Conservation (phyloP, 495 filamentous ascomycete genomes). For the Wilcoxina mikolae region DNA sequence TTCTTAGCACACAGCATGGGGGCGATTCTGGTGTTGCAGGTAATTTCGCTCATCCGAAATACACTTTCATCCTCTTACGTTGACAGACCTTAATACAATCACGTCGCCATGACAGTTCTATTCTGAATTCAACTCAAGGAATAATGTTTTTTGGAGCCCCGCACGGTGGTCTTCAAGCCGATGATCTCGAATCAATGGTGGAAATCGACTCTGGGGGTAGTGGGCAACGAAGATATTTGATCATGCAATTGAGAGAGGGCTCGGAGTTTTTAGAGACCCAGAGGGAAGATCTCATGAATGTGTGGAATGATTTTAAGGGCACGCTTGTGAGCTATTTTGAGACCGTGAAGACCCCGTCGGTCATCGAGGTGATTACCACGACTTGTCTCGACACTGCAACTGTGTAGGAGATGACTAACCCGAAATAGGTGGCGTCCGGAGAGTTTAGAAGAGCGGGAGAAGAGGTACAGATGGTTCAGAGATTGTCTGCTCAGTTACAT, state of each 20-base stretch:
- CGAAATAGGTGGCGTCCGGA: neutral
- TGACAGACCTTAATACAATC: conserved; percentile 1
- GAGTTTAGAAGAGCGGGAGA: conserved; percentile 13
- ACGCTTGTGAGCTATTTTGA: conserved; percentile 22
- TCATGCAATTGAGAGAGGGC: conserved; percentile 2
- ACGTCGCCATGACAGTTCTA: neutral
- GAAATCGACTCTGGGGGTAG: neutral
- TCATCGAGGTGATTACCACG: neutral
- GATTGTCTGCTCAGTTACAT: conserved; percentile 16
- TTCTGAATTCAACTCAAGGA: conserved; percentile 10
- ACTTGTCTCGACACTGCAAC: too few relatives aligned
- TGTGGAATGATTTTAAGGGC: conserved; percentile 6
- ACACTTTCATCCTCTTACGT: neutral
- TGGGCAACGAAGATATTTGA: neutral
- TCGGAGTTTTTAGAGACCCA: conserved; percentile 9
- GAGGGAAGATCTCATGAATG: neutral
- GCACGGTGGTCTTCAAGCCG: conserved; percentile 14
- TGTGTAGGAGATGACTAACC: neutral
- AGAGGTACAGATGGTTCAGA: conserved; percentile 3
- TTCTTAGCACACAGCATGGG: conserved; percentile 31
- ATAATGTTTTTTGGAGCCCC: conserved; percentile 25
- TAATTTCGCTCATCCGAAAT: too few relatives aligned
- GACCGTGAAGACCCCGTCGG: conserved; percentile 11
- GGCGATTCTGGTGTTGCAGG: conserved; percentile 28
- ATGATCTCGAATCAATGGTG: conserved; percentile 12